Conservation (phyloP, 2,329 filamentous ascomycete species). For the Akanthomyces dipterigenus region DNA sequence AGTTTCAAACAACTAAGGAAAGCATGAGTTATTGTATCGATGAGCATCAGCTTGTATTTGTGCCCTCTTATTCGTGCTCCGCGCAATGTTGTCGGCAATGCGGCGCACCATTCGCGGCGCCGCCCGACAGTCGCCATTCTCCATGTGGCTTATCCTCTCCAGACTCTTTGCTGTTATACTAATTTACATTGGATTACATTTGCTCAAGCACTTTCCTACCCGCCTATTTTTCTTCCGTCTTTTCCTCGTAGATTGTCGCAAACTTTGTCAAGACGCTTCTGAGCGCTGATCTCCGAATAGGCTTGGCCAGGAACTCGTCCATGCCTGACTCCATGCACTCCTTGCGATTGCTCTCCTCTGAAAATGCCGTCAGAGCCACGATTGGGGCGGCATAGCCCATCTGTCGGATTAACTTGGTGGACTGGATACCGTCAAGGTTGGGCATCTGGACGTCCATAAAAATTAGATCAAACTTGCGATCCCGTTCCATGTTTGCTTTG, state of each 20-base stretch:
- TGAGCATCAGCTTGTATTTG: too few relatives aligned
- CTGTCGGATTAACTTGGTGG: constrained; percentile 74
- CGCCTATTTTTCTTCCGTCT: not conserved
- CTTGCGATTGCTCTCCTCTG: constrained; percentile 81
- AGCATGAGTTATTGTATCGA: too few relatives aligned
- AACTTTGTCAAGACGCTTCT: constrained; percentile 84
- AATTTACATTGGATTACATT: not conserved
- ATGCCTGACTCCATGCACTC: constrained; percentile 85
- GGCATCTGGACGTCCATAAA: constrained; percentile 98
- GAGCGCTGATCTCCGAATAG: constrained; percentile 73
- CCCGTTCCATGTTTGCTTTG: constrained; percentile 70
- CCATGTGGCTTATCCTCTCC: too few relatives aligned
- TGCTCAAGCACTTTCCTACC: not conserved
- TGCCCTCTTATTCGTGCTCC: too few relatives aligned
- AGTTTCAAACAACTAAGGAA: too few relatives aligned
- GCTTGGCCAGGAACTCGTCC: constrained; percentile 77
- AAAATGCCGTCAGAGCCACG: constrained; percentile 83
- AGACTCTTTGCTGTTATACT: too few relatives aligned
- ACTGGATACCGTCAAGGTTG: constrained; percentile 82
- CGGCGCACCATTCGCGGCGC: not conserved
- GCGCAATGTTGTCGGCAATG: not conserved
- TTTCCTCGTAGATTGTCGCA: constrained; percentile 70
- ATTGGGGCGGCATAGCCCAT: constrained; percentile 86
- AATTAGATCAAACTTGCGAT: constrained; percentile 73
- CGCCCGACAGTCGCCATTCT: too few relatives aligned